These are phyloP conservation scores for Podospora australis DNA, from an alignment of 495 filamentous ascomycete species.

Conservation along the genomic window DNA sequence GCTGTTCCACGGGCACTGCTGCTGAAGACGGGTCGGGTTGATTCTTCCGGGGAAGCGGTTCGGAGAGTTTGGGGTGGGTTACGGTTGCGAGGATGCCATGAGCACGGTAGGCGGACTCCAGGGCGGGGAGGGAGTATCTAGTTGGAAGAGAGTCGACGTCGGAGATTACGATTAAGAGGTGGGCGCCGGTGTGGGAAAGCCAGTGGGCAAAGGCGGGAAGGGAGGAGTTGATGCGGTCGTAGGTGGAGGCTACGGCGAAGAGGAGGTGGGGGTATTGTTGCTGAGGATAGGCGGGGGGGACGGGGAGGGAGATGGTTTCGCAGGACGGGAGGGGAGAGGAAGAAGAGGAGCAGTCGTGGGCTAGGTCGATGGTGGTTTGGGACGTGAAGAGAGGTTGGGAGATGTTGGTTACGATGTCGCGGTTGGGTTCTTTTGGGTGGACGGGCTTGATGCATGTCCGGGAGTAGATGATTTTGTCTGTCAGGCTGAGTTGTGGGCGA, in stretches of 20 bases:
- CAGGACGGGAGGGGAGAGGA: slow-evolving; percentile 20
- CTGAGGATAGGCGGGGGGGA: slow-evolving; percentile 26
- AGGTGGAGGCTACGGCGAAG: slow-evolving; percentile 55
- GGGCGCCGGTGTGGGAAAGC: slow-evolving; percentile 50
- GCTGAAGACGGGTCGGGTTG: background rate
- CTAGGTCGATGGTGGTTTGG: slow-evolving; percentile 26
- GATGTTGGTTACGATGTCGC: slow-evolving; percentile 27
- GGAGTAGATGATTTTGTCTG: slow-evolving; percentile 31
- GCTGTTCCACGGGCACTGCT: slow-evolving; percentile 40
- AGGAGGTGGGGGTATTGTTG: slow-evolving; percentile 29
- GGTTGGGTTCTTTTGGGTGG: slow-evolving; percentile 13
- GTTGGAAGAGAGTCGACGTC: slow-evolving; percentile 34
- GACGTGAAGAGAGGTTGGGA: slow-evolving; percentile 24
- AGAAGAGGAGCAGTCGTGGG: slow-evolving; percentile 16
- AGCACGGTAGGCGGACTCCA: slow-evolving; percentile 23
- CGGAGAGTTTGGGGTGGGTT: slow-evolving; percentile 37
- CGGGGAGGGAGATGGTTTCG: slow-evolving; percentile 25
- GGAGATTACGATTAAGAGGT: slow-evolving; percentile 49
- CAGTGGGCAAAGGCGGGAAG: slow-evolving; percentile 54
- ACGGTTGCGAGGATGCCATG: slow-evolving; percentile 51
- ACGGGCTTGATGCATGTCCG: slow-evolving; percentile 33
- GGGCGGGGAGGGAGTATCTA: slow-evolving; percentile 16
- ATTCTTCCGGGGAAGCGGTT: slow-evolving; percentile 28
- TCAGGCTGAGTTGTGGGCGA: slow-evolving; percentile 22
- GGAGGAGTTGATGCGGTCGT: slow-evolving; percentile 50